A percentile compares a stretch with the other conserved stretches of the same genome.
phyloP scores from a whole-genome alignment of 768 basidiomycete genomes.

The Hydnomerulius pinastri region DNA sequence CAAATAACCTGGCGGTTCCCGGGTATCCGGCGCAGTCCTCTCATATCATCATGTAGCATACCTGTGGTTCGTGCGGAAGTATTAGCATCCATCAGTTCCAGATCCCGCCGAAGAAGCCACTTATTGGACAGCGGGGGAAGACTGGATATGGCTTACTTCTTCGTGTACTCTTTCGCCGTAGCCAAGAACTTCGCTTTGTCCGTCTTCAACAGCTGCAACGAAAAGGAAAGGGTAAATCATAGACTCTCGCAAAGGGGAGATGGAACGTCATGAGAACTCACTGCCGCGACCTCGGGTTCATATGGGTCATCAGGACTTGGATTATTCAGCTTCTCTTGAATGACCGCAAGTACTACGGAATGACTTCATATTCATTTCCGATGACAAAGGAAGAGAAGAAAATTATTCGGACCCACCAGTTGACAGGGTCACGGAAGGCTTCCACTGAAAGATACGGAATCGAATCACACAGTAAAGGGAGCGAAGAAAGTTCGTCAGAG shows the following conservation, averaged over 20 bases:
- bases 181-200: conserved; percentile 73
- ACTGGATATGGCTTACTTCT: conserved; percentile 55
- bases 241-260: not conserved
- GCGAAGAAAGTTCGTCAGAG: conserved; percentile 3
- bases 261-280: conserved; percentile 38
- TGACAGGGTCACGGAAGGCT: conserved; percentile 73
- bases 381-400: not conserved
- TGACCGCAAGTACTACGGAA: conserved; percentile 63
- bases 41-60: conserved; percentile 19
- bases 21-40: not conserved
- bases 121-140: no score
- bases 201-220: conserved; percentile 66
- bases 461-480: conserved; percentile 1
- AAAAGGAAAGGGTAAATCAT: conserved; percentile 3
- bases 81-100: conserved; percentile 6
- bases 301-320: conserved; percentile 88
- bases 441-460: conserved; percentile 59
- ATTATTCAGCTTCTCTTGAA: conserved; percentile 87
- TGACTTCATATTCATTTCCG: conserved; percentile 11
- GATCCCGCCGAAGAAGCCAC: not conserved
- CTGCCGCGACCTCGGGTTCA: conserved; percentile 83
- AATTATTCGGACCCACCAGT: conserved; percentile 48
- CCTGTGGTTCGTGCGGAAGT: conserved; percentile 5
- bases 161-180: conserved; percentile 83
- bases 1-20: not conserved